These are phyloP conservation scores for Aspergillus panamensis DNA, from an alignment of 495 filamentous ascomycete species.

Conservation along the genomic window DNA sequence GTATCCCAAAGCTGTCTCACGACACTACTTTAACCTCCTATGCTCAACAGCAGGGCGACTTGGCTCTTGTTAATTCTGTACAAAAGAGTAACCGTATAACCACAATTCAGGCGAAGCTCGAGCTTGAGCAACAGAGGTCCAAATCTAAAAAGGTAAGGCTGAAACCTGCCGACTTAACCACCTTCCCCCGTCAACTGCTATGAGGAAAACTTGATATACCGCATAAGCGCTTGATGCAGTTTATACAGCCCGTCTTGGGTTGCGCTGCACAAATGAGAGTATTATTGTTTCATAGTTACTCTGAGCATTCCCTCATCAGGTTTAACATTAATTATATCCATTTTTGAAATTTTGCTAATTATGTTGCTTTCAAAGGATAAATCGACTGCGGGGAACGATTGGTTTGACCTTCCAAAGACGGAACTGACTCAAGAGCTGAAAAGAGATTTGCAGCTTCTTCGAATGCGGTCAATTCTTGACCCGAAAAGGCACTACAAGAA, in stretches of 20 bases:
- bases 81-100: slow-evolving; percentile 29
- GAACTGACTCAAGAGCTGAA: slow-evolving; percentile 79
- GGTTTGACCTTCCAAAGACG: slow-evolving; percentile 84
- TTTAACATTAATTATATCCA: neutral
- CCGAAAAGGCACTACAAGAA: slow-evolving; percentile 92
- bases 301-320: slow-evolving; percentile 57
- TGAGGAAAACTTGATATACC: slow-evolving; percentile 68
- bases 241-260: slow-evolving; percentile 70
- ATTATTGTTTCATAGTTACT: slow-evolving; percentile 95
- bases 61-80: slow-evolving; percentile 45
- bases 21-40: slow-evolving; percentile 45
- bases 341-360: slow-evolving; percentile 26
- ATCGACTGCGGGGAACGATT: slow-evolving; percentile 60
- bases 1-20: slow-evolving; percentile 44
- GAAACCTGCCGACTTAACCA: slow-evolving; percentile 13
- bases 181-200: slow-evolving; percentile 34
- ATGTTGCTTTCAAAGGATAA: slow-evolving; percentile 42
- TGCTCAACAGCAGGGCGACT: slow-evolving; percentile 40
- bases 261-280: slow-evolving; percentile 71
- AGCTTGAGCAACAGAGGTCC: neutral
- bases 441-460: slow-evolving; percentile 79
- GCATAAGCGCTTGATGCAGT: slow-evolving; percentile 60
- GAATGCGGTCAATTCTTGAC: slow-evolving; percentile 85
- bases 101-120: neutral
- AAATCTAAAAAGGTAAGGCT: slow-evolving; percentile 43